phyloP scores from a whole-genome alignment of 2,329 filamentous ascomycete genomes.

The Spiromastix sp. region DNA sequence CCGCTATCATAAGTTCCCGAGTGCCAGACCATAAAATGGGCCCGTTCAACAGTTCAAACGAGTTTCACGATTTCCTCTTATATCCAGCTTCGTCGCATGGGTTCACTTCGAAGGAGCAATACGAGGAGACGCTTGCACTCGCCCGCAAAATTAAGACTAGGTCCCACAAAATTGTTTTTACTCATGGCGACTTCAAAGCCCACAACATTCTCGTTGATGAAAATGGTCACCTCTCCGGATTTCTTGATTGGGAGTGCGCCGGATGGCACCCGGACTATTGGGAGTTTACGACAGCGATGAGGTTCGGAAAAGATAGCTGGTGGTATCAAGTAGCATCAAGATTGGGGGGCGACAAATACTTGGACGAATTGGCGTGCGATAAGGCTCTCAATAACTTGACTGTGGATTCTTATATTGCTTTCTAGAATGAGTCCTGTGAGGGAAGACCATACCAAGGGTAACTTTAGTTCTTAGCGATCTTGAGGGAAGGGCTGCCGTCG shows the following conservation, averaged over 20 bases:
- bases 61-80: constrained; percentile 23
- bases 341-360: constrained; percentile 14
- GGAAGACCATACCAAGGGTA: neutral
- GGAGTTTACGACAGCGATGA: constrained; percentile 17
- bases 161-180: constrained; percentile 16
- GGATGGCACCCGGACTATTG: constrained; percentile 19
- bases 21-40: constrained; percentile 25
- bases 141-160: constrained; percentile 13
- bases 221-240: constrained; percentile 16
- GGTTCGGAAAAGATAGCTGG: constrained; percentile 14
- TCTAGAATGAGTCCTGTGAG: neutral
- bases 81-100: constrained; percentile 17
- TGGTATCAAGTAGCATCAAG: constrained; percentile 14
- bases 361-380: constrained; percentile 12
- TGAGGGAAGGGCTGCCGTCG: neutral
- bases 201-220: constrained; percentile 16
- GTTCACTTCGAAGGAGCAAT: constrained; percentile 19
- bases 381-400: constrained; percentile 14
- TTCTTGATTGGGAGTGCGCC: constrained; percentile 18
- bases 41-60: constrained; percentile 18
- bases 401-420: constrained; percentile 15
- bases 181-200: constrained; percentile 16
- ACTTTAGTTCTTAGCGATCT: neutral
- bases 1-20: constrained; percentile 19
- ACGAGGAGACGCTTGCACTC: constrained; percentile 14